A percentile compares a stretch with the other conserved stretches of the same genome.
Evolutionary conservation across 257 asterid genomes (phyloP).

Genomic region (Fraxinus quadrangulata): DNA sequence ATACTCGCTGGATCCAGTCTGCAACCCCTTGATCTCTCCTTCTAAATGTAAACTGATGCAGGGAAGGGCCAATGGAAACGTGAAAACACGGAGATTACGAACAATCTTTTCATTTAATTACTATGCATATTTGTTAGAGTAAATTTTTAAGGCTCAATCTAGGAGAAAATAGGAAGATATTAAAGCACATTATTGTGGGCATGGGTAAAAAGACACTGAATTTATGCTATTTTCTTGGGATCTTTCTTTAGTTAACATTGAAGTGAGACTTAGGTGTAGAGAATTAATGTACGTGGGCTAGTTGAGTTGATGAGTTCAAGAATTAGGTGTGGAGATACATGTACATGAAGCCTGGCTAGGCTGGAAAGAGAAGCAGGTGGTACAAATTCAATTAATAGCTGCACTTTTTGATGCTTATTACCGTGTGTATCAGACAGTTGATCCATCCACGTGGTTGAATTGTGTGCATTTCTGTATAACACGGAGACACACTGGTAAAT

Average conservation of each 20-base stretch:
- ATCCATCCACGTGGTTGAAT: neutral
- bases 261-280: constrained; percentile 22
- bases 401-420: constrained; percentile 13
- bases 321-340: neutral
- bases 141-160: constrained; percentile 14
- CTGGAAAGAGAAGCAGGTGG: constrained; percentile 49
- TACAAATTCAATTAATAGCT: constrained; percentile 25
- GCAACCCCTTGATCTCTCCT: constrained; percentile 36
- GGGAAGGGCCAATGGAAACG: neutral
- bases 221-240: constrained; percentile 25
- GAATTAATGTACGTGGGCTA: constrained; percentile 27
- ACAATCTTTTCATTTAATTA: neutral
- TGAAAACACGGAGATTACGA: neutral
- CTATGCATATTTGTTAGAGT: neutral
- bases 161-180: constrained; percentile 29
- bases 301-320: too few relatives aligned
- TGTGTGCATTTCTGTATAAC: too few relatives aligned
- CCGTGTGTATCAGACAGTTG: too few relatives aligned
- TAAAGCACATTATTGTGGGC: constrained; percentile 34
- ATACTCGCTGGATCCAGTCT: constrained; percentile 59
- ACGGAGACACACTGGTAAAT: neutral
- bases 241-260: neutral
- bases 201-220: constrained; percentile 3
- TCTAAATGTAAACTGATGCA: constrained; percentile 8
- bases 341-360: constrained; percentile 47